Conservation (phyloP, 2,329 filamentous ascomycete species). For the Fusarium foetens region DNA sequence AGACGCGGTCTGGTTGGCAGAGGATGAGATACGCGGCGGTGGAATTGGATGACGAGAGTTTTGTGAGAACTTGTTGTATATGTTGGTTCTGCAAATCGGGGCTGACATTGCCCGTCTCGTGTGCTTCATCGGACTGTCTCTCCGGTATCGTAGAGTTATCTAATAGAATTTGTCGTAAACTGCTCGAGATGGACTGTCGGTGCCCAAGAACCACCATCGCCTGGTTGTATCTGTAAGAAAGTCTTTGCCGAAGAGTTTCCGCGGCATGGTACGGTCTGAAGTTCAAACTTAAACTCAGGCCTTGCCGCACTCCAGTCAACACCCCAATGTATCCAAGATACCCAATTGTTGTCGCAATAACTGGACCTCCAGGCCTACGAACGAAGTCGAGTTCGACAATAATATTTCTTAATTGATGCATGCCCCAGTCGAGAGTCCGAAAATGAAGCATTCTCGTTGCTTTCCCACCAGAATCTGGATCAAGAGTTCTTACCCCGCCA, state of each 20-base stretch:
- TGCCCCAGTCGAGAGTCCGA: conserved; percentile 65
- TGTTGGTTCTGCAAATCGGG: background rate
- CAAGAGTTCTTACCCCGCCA: conserved; percentile 45
- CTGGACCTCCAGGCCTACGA: conserved; percentile 43
- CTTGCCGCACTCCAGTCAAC: conserved; percentile 58
- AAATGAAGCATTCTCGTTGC: conserved; percentile 61
- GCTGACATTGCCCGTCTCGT: background rate
- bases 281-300: conserved; percentile 61
- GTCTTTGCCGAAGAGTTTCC: conserved; percentile 12
- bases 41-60: conserved; percentile 31
- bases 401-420: conserved; percentile 60
- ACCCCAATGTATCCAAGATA: conserved; percentile 63
- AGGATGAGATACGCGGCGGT: conserved; percentile 48
- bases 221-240: conserved; percentile 46
- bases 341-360: conserved; percentile 58
- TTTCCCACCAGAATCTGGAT: background rate
- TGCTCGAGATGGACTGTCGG: conserved; percentile 42
- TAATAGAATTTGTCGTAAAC: conserved; percentile 39
- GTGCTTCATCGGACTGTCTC: fast-evolving
- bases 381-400: conserved; percentile 65
- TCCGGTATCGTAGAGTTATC: background rate
- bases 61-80: conserved; percentile 24
- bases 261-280: conserved; percentile 51
- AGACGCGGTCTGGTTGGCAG: conserved; percentile 39
- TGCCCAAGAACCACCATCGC: conserved; percentile 40